Conservation (phyloP, 805 yeast species). For the Yarrowia osloensis region DNA sequence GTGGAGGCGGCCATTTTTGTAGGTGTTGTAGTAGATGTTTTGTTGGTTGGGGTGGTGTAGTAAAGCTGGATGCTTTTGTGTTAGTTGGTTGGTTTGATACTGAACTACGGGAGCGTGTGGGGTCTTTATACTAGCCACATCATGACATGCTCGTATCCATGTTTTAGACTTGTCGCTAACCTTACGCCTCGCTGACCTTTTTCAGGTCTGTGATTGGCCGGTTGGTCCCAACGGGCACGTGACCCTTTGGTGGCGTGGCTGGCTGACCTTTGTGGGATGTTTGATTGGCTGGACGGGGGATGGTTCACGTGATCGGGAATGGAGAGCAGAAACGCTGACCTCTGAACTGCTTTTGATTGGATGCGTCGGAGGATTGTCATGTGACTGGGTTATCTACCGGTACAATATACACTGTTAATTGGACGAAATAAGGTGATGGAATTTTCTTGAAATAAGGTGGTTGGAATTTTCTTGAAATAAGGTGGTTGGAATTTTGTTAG, state of each 20-base stretch:
- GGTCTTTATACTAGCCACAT: constrained; percentile 23
- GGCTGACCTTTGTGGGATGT: background rate
- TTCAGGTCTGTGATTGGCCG: background rate
- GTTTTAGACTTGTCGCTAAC: background rate
- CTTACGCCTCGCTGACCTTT: constrained; percentile 2
- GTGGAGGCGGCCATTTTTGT: constrained; percentile 24
- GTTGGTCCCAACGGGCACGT: background rate
- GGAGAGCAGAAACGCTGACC: background rate
- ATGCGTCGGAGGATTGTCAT: background rate
- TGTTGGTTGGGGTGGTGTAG: background rate
- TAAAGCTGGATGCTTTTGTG: background rate
- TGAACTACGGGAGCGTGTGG: too few relatives aligned
- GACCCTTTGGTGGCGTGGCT: background rate
- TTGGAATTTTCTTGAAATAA: too few relatives aligned
- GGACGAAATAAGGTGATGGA: background rate
- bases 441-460: background rate
- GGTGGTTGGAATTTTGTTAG: too few relatives aligned
- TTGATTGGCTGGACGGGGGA: background rate
- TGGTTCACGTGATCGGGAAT: background rate
- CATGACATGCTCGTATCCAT: constrained; percentile 1
- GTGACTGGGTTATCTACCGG: background rate
- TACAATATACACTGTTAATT: too few relatives aligned
- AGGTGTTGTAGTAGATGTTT: too few relatives aligned
- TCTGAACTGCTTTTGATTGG: background rate
- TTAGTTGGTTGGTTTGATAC: background rate